phyloP scores from a whole-genome alignment of 2,329 filamentous ascomycete species.

The Arthrinium phaeospermum region DNA sequence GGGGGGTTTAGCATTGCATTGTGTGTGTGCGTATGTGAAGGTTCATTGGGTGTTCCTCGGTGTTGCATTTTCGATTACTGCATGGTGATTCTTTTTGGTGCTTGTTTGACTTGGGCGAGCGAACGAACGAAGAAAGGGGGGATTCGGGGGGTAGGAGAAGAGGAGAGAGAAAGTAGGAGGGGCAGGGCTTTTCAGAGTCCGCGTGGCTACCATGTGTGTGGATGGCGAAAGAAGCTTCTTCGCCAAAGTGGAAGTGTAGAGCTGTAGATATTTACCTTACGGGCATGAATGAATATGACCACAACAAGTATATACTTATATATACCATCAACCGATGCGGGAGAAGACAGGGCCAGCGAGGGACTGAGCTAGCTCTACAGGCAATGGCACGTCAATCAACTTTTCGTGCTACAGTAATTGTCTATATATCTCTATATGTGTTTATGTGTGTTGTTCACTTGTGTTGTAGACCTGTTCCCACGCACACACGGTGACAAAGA shows the following conservation, averaged over 20 bases:
- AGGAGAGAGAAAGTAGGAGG: neutral
- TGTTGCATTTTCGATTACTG: slow-evolving; percentile 10
- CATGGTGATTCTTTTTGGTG: neutral
- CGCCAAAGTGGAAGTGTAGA: neutral
- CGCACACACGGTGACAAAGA: too few relatives aligned
- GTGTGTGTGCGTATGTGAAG: neutral
- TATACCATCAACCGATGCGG: neutral
- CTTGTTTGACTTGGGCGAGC: neutral
- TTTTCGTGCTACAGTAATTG: too few relatives aligned
- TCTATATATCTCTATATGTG: too few relatives aligned
- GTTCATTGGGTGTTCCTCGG: neutral
- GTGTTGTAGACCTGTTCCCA: too few relatives aligned
- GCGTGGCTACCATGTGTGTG: neutral
- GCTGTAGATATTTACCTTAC: neutral
- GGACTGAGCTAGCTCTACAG: too few relatives aligned
- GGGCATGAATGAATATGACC: neutral
- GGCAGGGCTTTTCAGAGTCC: neutral
- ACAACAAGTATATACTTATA: neutral
- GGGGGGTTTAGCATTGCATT: slow-evolving; percentile 5
- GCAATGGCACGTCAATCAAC: too few relatives aligned
- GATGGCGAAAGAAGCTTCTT: neutral
- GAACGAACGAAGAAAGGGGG: neutral
- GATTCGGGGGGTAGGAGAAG: neutral
- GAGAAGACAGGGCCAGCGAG: too few relatives aligned
- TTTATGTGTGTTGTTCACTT: too few relatives aligned